Conservation (phyloP, 768 basidiomycete genomes). For the Lyophyllum shimeji region DNA sequence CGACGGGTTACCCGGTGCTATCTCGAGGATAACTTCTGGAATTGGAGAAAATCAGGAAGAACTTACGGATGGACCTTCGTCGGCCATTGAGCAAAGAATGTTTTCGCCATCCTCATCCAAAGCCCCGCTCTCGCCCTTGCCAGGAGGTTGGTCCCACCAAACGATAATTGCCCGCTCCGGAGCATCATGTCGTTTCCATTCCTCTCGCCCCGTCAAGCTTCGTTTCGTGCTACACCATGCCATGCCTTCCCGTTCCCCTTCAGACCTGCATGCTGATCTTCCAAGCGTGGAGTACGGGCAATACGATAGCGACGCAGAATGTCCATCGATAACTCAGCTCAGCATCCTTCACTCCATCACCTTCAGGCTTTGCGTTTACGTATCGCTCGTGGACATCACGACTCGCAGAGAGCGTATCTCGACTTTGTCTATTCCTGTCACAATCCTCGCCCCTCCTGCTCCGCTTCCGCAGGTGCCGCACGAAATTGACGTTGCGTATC, state of each 20-base stretch:
- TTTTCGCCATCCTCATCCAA: slow-evolving; percentile 38
- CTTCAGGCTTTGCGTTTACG: slow-evolving; percentile 71
- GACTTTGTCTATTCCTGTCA: slow-evolving; percentile 65
- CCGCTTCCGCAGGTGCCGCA: slow-evolving; percentile 79
- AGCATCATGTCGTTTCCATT: slow-evolving; percentile 89
- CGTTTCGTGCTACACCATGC: slow-evolving; percentile 80
- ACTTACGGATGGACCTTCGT: slow-evolving; percentile 29
- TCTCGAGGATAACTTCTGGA: slow-evolving; percentile 25
- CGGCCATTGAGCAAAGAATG: slow-evolving; percentile 27
- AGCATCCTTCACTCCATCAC: slow-evolving; percentile 83
- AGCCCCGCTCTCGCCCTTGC: slow-evolving; percentile 33
- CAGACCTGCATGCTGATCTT: slow-evolving; percentile 43
- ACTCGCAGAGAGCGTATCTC: slow-evolving; percentile 67
- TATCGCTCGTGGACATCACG: slow-evolving; percentile 75
- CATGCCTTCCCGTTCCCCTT: slow-evolving; percentile 47
- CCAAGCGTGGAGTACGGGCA: slow-evolving; percentile 43
- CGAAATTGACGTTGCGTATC: slow-evolving; percentile 72
- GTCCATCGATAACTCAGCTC: slow-evolving; percentile 74
- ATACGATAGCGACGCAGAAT: slow-evolving; percentile 60
- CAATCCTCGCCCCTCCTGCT: slow-evolving; percentile 71
- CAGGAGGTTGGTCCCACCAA: slow-evolving; percentile 19
- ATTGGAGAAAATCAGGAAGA: slow-evolving; percentile 10
- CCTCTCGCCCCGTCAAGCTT: slow-evolving; percentile 66
- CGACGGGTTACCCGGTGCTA: slow-evolving; percentile 34
- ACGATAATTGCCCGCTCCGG: slow-evolving; percentile 80